Conservation (phyloP, 768 basidiomycete genomes). For the Psilocybe subaeruginosa region DNA sequence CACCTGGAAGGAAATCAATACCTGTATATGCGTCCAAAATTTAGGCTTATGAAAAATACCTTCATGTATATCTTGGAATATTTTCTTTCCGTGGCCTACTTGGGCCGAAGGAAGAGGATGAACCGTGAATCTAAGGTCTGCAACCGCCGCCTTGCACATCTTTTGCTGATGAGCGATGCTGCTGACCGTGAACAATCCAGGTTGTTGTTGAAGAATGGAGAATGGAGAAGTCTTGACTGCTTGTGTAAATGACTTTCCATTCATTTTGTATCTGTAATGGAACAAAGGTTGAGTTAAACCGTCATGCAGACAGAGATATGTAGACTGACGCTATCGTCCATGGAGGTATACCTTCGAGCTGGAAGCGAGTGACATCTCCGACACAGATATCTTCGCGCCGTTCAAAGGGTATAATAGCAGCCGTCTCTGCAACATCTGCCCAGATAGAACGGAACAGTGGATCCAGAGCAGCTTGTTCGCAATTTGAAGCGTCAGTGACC, state of each 20-base stretch:
- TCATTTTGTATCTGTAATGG: constrained; percentile 71
- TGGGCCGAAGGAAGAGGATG: constrained; percentile 88
- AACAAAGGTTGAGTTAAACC: not conserved
- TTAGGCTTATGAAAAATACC: constrained; percentile 45
- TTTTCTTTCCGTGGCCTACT: constrained; percentile 82
- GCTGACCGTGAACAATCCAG: constrained; percentile 83
- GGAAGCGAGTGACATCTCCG: constrained; percentile 88
- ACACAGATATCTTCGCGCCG: constrained; percentile 83
- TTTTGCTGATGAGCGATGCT: constrained; percentile 93
- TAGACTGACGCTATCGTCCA: constrained; percentile 81
- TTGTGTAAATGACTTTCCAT: constrained; percentile 72
- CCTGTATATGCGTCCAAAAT: not conserved
- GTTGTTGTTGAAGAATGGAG: constrained; percentile 78
- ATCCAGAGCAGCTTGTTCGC: constrained; percentile 73
- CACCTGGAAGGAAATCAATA: constrained; percentile 48
- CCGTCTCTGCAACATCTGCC: constrained; percentile 97
- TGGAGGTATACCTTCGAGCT: constrained; percentile 91
- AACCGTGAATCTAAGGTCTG: constrained; percentile 72
- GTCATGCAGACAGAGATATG: constrained; percentile 10
- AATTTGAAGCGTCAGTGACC: constrained; percentile 79
- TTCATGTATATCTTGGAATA: constrained; percentile 88
- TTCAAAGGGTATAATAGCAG: constrained; percentile 86
- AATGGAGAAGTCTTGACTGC: constrained; percentile 83
- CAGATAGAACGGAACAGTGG: constrained; percentile 65
- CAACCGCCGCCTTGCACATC: constrained; percentile 83